Evolutionary conservation across 2,329 filamentous ascomycete species (phyloP), one percentile per base, ranked within the genome.

Genomic region (Claviceps sp.): DNA sequence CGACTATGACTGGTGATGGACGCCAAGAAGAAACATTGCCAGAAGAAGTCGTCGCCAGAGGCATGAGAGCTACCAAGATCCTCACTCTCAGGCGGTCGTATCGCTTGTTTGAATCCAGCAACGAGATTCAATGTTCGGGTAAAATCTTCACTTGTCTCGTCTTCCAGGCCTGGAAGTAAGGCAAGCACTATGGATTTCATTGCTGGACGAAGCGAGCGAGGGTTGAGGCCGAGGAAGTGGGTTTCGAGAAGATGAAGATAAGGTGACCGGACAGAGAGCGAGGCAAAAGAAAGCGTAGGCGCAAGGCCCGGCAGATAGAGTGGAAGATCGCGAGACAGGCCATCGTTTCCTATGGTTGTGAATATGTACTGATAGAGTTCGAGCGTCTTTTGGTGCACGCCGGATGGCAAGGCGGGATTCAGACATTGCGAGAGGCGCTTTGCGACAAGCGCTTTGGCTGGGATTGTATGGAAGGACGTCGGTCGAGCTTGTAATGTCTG

Each of bases 131-230:
- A 66, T 1, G 90, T 94, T 51, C 87, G 79, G 56, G 97, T 91
- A 65, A 97, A 98, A 64, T 98, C 94, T 64, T 98, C 93, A 58
- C 90, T 94, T 8, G 89, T 94, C 65, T 97, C 93, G 58, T 98
- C 93, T 66, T 98, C 93, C 2, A 98, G 70, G 0, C 90, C 93
- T 0, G 93, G 93, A 3, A 98, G 72, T 34, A 98, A 73, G n/a
- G 88, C 85, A 20, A 98, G 72, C 54, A 97, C 83, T 14, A 97
- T 80, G 7, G 90, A 86, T 67, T 95, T 96, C 69, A 97, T 77
- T 1, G 91, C 89, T 3, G 93, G 89, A 16, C 91, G 81, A 46
- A 98, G 73, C 6, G 85, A 78, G 53, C 76, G 74, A 36, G 83
- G 73, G 56, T 90, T 78, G 37, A 96, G 67, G 46, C 77, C 76